Percentiles rank a stretch among this genome's conserved stretches.
These are phyloP conservation scores for Lipomyces yamanashiensis DNA, from an alignment of 805 yeast species.

Conservation along the genomic window DNA sequence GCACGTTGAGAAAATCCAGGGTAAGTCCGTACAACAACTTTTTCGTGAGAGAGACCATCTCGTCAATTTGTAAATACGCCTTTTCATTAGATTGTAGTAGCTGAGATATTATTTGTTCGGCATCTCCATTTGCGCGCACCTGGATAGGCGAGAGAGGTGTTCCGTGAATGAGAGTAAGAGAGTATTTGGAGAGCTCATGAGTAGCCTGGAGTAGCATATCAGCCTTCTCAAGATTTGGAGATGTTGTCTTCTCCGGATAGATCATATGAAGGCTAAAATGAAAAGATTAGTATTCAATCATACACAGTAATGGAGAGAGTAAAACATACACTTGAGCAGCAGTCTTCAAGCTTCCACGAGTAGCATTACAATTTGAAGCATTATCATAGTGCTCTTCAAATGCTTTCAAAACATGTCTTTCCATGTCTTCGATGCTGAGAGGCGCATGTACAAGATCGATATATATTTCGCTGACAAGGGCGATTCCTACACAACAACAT, in stretches of 20 bases:
- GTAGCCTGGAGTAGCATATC: conserved; percentile 40
- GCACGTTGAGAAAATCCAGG: not conserved
- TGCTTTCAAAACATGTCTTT: conserved; percentile 33
- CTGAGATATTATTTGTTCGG: conserved; percentile 40
- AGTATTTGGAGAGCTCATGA: conserved; percentile 41
- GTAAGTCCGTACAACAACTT: conserved; percentile 22
- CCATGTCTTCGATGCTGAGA: conserved; percentile 24
- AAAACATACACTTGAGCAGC: conserved; percentile 42
- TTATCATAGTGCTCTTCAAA: conserved; percentile 52
- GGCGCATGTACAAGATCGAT: conserved; percentile 28
- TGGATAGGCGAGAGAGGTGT: conserved; percentile 41
- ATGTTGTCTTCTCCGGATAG: conserved; percentile 10
- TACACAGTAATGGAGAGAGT: not conserved
- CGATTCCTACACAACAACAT: conserved; percentile 32
- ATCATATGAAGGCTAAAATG: conserved; percentile 36
- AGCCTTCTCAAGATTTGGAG: conserved; percentile 35
- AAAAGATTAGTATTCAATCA: not conserved
- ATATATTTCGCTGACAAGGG: conserved; percentile 34
- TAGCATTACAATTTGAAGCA: conserved; percentile 50
- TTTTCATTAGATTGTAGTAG: conserved; percentile 43
- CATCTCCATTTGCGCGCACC: conserved; percentile 37
- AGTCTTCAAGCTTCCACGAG: conserved; percentile 49
- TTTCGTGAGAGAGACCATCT: conserved; percentile 33
- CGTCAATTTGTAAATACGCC: conserved; percentile 42
- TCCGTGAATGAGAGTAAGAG: conserved; percentile 42